A percentile compares a stretch with the other conserved stretches of the same genome.
Conservation (phyloP, 225 moss, liverwort and hornwort genomes). For the Climacium dendroides region DNA sequence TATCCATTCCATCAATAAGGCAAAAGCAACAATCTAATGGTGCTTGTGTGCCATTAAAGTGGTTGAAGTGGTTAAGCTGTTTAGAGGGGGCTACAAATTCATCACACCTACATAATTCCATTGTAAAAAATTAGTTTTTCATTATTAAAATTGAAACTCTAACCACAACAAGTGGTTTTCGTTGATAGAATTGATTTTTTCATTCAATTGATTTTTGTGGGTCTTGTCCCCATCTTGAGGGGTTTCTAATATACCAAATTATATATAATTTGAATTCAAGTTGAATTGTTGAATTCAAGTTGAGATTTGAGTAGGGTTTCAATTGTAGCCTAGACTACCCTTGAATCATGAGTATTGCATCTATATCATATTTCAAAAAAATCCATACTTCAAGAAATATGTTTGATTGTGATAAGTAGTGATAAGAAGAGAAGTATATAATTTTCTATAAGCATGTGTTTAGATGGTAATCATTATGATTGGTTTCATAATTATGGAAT, state of each 20-base stretch:
- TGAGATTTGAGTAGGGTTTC: neutral
- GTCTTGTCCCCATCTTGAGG: too few relatives aligned
- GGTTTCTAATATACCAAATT: neutral
- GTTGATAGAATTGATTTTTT: too few relatives aligned
- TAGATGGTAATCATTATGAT: neutral
- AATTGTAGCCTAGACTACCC: too few relatives aligned
- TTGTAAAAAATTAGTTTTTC: neutral
- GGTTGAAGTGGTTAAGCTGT: neutral
- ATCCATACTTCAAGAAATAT: neutral
- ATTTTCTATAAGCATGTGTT: neutral
- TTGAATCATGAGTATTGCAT: neutral
- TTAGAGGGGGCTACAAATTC: too few relatives aligned
- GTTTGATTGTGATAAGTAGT: neutral
- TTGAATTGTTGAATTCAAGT: neutral
- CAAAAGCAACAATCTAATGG: neutral
- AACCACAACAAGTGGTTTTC: neutral
- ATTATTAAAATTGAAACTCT: neutral
- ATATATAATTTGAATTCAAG: neutral
- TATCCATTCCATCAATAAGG: too few relatives aligned
- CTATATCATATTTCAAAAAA: neutral
- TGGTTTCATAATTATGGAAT: neutral
- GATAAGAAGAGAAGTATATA: neutral
- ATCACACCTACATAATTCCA: neutral
- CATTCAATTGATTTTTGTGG: too few relatives aligned
- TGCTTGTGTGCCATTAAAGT: neutral